phyloP scores from a whole-genome alignment of 2,329 filamentous ascomycete species.

The Xylariaceae sp. region DNA sequence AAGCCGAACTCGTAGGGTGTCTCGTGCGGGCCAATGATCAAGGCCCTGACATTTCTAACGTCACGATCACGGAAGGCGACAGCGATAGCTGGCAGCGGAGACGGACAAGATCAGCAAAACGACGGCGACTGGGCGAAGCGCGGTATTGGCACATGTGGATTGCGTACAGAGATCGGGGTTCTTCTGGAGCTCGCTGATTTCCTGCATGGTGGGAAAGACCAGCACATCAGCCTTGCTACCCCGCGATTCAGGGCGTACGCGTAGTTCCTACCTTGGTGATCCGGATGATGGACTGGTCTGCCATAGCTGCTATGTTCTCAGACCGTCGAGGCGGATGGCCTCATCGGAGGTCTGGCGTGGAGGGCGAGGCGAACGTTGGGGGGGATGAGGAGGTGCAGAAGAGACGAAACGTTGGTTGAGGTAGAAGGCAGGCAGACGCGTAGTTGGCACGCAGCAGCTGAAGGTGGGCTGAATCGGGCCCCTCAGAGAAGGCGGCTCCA shows the following conservation, averaged over 20 bases:
- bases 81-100: slow-evolving; percentile 56
- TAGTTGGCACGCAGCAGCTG: too few species aligned
- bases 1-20: slow-evolving; percentile 97
- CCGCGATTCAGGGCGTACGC: slow-evolving; percentile 1
- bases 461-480: too few species aligned
- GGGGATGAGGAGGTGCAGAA: too few species aligned
- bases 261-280: slow-evolving; percentile 53
- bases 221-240: slow-evolving; percentile 28
- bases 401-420: too few species aligned
- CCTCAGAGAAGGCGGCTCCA: too few species aligned
- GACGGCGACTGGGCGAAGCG: too few species aligned
- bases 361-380: background rate
- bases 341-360: slow-evolving; percentile 3
- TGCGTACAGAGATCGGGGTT: slow-evolving; percentile 72
- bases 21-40: slow-evolving; percentile 88
- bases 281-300: slow-evolving; percentile 80
- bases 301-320: slow-evolving; percentile 41
- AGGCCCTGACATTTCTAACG: slow-evolving; percentile 75
- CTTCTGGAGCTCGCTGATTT: slow-evolving; percentile 79
- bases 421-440: too few species aligned
- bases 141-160: too few species aligned
- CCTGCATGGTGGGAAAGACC: slow-evolving; percentile 39
- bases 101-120: too few species aligned
- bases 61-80: slow-evolving; percentile 84
- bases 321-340: slow-evolving; percentile 4